These are phyloP conservation scores for Annona squamosa DNA, from an alignment of 164 flowering plant genomes.

Conservation along the genomic window DNA sequence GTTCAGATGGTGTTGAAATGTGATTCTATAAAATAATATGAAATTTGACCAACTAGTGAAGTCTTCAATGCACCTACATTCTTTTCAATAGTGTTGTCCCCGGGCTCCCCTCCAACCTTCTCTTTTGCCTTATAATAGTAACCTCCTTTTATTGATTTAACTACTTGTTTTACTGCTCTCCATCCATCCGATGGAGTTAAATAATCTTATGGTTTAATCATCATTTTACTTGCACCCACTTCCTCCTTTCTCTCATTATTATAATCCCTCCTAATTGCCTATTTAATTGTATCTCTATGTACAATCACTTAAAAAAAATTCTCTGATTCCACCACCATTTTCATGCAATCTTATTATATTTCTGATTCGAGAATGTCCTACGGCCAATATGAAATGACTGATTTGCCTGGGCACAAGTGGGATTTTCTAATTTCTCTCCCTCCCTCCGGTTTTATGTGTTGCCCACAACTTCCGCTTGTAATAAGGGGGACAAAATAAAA, in stretches of 20 bases:
- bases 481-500: too few relatives aligned
- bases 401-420: not conserved
- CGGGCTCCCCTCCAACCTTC: not conserved
- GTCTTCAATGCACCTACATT: constrained; percentile 9
- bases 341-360: not conserved
- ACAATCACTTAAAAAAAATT: not conserved
- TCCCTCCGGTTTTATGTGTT: too few relatives aligned
- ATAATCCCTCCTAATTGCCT: too few relatives aligned
- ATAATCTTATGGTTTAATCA: not conserved
- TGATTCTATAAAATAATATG: not conserved
- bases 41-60: constrained; percentile 6
- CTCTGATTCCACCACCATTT: not conserved
- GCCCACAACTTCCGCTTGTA: too few relatives aligned
- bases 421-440: not conserved
- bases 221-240: not conserved
- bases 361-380: not conserved
- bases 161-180: not conserved
- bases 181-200: not conserved
- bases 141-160: not conserved
- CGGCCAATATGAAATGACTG: not conserved
- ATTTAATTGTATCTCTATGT: too few relatives aligned
- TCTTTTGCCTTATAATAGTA: not conserved
- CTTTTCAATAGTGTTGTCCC: constrained; percentile 6
- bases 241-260: not conserved
- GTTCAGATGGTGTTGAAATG: not conserved